Base-by-base conservation (phyloP, 1,139 yeast genomes). In the Candida sp. region DNA sequence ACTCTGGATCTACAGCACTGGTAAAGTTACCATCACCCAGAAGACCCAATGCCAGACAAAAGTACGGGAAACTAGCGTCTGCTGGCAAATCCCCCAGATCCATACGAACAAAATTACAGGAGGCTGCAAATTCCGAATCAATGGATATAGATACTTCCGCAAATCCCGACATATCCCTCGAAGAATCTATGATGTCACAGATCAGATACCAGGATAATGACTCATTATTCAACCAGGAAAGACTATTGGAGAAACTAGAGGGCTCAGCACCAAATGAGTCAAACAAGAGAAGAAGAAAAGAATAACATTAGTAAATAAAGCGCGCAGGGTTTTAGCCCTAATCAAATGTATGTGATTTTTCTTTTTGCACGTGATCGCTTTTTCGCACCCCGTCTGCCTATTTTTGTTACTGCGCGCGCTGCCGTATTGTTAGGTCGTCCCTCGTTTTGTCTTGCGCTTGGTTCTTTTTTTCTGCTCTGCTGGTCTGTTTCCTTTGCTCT, bases 11-110 rank as follows among this genome's bases (percentile, higher is more conserved):
- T 7, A 32, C 49, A 25, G 46, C 35, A 25, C 31, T 47, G 35
- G 52, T 70, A 22, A 64, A 64, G 38, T 62, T 76, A 17, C 80
- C 80, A 4, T 76, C 81, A 3, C 81, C 81, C 3, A 62, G 77
- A 26, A 72, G 72, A 51, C 58, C 67, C 3, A 63, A 65, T 37
- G 66, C 62, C 42, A 68, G 63, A 52, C 68, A 65, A 49, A 70
- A 66, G 51, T 76, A 69, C 51, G 81, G 81, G 9, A 64, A 75
- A 37, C 52, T 77, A 33, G 63, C 30, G 9, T 17, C 43, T 28
- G 57, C 58, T 7, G 28, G 51, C 35, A 44, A 42, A 27, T 46
- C 58, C 27, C 53, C 54, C 22, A 54, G 48, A 42, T 54, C 58
- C 9, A 41, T 54, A 11, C 46, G 48, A 17, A 47, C 11, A 8